Evolutionary conservation across 768 basidiomycete species (phyloP), one percentile per base, ranked within the genome.

Genomic region (Crucibulum laeve): DNA sequence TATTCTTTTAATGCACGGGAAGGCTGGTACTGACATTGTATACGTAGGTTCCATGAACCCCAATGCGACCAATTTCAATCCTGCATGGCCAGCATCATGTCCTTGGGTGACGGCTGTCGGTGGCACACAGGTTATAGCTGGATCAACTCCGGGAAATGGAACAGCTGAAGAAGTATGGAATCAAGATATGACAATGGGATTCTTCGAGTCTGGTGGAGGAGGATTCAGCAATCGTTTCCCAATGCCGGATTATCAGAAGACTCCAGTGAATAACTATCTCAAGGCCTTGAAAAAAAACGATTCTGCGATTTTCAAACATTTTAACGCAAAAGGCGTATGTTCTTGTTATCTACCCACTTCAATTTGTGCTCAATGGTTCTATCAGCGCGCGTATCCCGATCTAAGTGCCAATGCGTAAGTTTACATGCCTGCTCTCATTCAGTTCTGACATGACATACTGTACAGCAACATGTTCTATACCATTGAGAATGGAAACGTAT

Each of bases 41-140:
- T n/a, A 18, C 26, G 13, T 13, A 68, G 67, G 62, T n/a, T 61
- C 59, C 13, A 53, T 61, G 52, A 69, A 63, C 25, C 54, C 48
- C 1, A 53, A 56, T 13, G 58, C 45, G 48, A 71, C 61, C 45
- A 54, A 48, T 17, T 78, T 77, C 56, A 70, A 67, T 45, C 74
- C 77, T 0, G 52, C 58, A 4, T 78, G 71, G 66, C 76, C 54
- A 4, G 50, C 54, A 10, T 30, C 66, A 0, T 74, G 72, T 48
- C 72, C 72, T 5, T 73, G 60, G 57, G 55, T 72, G 7, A 74
- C 74, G 2, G 57, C 65, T 2, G 68, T 77, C 11, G 74, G 74
- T 8, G 74, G 69, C 21, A 74, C 74, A 1, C 69, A 69, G 48
- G 53, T 75, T 19, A 65, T 66, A 17, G 57, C 63, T 3, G 61